Base-by-base conservation (phyloP, 208 protist genomes). In the Trypanosoma scelopori region DNA sequence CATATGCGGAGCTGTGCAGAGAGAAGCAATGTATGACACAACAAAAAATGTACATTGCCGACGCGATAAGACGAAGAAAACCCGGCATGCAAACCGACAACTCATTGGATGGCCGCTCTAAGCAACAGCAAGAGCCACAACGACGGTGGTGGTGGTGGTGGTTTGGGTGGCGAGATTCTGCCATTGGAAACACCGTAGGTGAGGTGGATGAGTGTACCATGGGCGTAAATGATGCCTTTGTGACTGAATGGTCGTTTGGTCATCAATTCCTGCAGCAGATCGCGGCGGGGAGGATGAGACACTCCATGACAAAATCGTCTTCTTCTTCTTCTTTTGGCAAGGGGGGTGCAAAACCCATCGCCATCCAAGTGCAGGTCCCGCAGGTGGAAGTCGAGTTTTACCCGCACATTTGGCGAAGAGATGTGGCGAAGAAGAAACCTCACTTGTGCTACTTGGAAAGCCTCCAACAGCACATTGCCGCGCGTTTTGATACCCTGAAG, bases 1-100 rank as follows among this genome's bases (percentile, higher is more conserved):
- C 89, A 3, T 77, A 82, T 32, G 76, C 86, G 0, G 85, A 92
- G 62, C 62, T 95, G 6, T 37, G 53, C 30, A 55, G 58, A n/a
- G 89, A 92, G 53, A 51, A 66, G 49, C 65, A 82, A 16, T 53
- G 52, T 0, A 32, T 62, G 28, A 25, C 39, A n/a, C 76, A 74
- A 43, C 87, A 93, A 61, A 64, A 78, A 49, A 45, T 65, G 27
- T 87, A 68, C 25, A 85, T 93, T 65, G 71, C 42, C 3, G 59
- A 61, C 37, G 69, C 62, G 4, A 60, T 46, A 18, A 49, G 45
- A 35, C 41, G 55, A 51, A 55, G 37, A 7, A 0, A 62, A 37
- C 4, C 23, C 7, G 23, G 1, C 0, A 23, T 20, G 11, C 37
- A 56, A 41, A 41, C 6, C 18, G 23, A 27, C 47, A 42, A 55